These are phyloP conservation scores for Phtheirospermum japonicum DNA, from an alignment of 257 asterid species.

Conservation along the genomic window DNA sequence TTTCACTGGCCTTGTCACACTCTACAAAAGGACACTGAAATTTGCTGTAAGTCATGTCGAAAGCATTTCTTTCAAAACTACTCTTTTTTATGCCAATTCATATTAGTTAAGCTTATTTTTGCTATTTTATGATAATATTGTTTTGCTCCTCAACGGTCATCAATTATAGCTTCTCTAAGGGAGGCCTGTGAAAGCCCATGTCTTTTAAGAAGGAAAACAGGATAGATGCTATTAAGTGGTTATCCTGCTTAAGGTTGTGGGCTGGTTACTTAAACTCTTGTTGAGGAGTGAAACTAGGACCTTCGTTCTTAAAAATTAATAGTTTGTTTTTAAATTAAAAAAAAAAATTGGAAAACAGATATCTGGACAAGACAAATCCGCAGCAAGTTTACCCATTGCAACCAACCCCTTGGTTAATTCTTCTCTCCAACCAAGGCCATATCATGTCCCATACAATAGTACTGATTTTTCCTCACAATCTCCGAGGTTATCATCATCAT, in stretches of 20 bases:
- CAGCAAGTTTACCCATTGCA: slow-evolving; percentile 35
- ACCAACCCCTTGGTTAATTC: slow-evolving; percentile 35
- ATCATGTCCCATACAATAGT: slow-evolving; percentile 39
- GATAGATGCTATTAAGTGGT: slow-evolving; percentile 19
- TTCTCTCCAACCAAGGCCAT: slow-evolving; percentile 55
- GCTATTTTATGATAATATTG: slow-evolving; percentile 4
- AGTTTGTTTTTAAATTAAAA: slow-evolving; percentile 10
- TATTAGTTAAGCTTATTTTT: too few relatives aligned
- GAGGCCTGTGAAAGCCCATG: not conserved
- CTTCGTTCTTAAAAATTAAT: not conserved
- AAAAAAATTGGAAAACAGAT: slow-evolving; percentile 51
- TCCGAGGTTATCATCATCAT: slow-evolving; percentile 37
- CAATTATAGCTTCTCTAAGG: slow-evolving; percentile 25
- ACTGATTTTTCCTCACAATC: slow-evolving; percentile 48
- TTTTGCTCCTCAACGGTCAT: slow-evolving; percentile 31
- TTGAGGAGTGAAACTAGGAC: slow-evolving; percentile 34
- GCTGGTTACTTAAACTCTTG: slow-evolving; percentile 32
- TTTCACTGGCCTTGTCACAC: slow-evolving; percentile 80
- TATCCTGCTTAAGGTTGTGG: slow-evolving; percentile 25
- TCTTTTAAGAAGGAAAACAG: slow-evolving; percentile 20
- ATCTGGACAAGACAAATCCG: slow-evolving; percentile 77
- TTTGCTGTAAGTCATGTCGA: slow-evolving; percentile 52
- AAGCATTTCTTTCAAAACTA: not conserved
- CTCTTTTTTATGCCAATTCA: too few relatives aligned
- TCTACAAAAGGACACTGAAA: slow-evolving; percentile 68